Base-by-base conservation (phyloP, 768 basidiomycete genomes). In the Podaxis rugospora region DNA sequence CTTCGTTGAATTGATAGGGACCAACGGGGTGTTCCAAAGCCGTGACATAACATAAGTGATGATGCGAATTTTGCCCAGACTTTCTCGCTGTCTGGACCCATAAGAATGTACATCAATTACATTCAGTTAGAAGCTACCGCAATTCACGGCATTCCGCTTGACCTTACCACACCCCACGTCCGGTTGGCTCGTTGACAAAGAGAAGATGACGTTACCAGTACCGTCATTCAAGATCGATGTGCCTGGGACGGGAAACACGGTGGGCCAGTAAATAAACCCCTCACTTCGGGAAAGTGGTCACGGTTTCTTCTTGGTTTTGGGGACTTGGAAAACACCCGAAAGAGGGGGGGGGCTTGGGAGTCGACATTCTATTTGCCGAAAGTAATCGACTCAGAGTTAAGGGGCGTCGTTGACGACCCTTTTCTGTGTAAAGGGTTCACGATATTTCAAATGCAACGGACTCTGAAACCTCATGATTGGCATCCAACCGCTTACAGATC, bases 121-220 rank as follows among this genome's bases (percentile, higher is more conserved):
- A 42, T 42, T 51, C 50, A 51, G 27, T 59, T 39, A 50, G 18
- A 52, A 52, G 21, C 28, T 58, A 28, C 57, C 57, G 57, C 50
- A 59, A 51, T 51, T 42, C 57, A 59, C 57, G 57, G 57, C 50
- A 59, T 51, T 52, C 51, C 51, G 35, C 27, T 32, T 35, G 28
- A 7, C 16, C 40, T 51, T 44, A 46, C 59, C 51, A 60, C 51
- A 53, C 27, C 51, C 51, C 28, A n/a, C 28, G 27, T 23, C 28
- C 59, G 59, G 59, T 36, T 60, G 40, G 40, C 51, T 42, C 21
- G 27, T 44, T 35, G 51, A 60, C 32, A 37, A 40, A 35, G 58
- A 52, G 40, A 28, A 59, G 58, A 18, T 51, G 6, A 53, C 51
- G 51, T 52, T 40, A 51, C 35, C 14, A 16, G 10, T 42, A 57